These are phyloP conservation scores for Xylariaceae sp. DNA, from an alignment of 2,329 filamentous ascomycete genomes.

Conservation along the genomic window DNA sequence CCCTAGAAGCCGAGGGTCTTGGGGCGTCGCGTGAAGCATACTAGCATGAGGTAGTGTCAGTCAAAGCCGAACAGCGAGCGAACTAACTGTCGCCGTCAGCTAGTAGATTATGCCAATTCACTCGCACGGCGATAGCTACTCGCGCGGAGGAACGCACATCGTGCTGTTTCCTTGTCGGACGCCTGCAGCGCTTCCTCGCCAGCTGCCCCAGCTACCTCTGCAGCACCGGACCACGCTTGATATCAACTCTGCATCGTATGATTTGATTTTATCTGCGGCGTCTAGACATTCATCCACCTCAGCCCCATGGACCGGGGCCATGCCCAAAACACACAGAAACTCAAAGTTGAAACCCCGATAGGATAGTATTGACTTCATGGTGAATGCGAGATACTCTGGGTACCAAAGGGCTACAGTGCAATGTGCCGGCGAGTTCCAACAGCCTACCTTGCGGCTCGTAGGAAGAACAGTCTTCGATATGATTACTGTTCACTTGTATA, in stretches of 20 bases:
- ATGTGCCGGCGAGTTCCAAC: no score
- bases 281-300: background rate
- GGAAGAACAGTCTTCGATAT: no score
- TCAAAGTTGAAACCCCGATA: constrained; percentile 10
- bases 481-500: no score
- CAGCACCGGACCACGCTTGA: background rate
- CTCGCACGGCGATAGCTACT: background rate
- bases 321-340: background rate
- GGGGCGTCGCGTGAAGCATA: background rate
- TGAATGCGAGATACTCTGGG: no score
- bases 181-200: background rate
- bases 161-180: background rate
- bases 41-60: no score
- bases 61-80: no score
- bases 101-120: no score
- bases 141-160: background rate
- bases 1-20: background rate
- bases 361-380: no score
- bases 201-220: background rate
- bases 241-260: background rate
- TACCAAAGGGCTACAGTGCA: no score
- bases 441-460: no score
- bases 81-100: no score
- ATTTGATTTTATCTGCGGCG: background rate
- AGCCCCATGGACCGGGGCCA: background rate